These are phyloP conservation scores for Salix purpurea DNA, from an alignment of 345 rosid species.

Conservation along the genomic window DNA sequence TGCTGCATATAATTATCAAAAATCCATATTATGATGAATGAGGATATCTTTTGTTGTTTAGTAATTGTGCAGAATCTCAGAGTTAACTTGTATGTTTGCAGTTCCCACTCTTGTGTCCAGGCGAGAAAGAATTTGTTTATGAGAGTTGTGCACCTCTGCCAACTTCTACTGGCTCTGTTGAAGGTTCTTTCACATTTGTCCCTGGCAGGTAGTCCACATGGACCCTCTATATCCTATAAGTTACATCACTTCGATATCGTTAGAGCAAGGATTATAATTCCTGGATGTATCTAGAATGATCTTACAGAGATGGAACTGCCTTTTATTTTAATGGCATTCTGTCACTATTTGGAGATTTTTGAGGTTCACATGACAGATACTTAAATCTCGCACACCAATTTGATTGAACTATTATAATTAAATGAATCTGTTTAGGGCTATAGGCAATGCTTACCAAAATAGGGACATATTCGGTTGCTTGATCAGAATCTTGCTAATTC, in stretches of 20 bases:
- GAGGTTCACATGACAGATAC: neutral
- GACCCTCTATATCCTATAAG: neutral
- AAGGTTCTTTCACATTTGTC: slow-evolving; percentile 80
- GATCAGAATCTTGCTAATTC: neutral
- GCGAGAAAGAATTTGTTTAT: slow-evolving; percentile 67
- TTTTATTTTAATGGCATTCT: neutral
- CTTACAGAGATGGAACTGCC: neutral
- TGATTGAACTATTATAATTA: neutral
- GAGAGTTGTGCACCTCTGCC: slow-evolving; percentile 46
- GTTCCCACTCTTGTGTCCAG: slow-evolving; percentile 65
- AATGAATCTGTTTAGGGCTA: neutral
- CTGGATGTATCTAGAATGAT: neutral
- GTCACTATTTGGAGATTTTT: neutral
- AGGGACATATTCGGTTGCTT: neutral
- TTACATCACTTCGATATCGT: neutral
- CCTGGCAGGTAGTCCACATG: slow-evolving; percentile 63
- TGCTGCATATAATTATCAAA: neutral
- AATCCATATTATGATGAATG: neutral
- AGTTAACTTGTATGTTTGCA: slow-evolving; percentile 27
- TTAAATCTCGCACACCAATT: neutral
- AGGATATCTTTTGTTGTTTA: neutral
- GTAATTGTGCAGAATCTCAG: neutral
- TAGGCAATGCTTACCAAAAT: neutral
- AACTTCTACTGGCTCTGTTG: slow-evolving; percentile 47
- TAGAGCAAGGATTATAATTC: neutral